A percentile compares a stretch with the other conserved stretches of the same genome.
These are phyloP conservation scores for Parietichytrium sp. DNA, from an alignment of 108 stramenopile genomes.

Conservation along the genomic window DNA sequence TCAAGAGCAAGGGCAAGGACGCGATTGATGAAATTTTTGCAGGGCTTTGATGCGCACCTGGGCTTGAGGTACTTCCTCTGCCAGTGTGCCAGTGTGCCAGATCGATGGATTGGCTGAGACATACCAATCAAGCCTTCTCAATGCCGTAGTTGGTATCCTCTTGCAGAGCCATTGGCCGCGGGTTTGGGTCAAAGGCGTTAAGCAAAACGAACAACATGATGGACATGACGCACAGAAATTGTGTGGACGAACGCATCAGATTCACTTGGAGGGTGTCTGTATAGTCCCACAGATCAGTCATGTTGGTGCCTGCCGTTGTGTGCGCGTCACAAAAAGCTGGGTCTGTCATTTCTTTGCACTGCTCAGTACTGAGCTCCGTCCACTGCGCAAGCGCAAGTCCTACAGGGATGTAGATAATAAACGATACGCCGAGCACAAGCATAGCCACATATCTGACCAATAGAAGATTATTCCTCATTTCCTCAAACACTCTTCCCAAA, in stretches of 20 bases:
- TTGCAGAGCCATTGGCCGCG: not conserved
- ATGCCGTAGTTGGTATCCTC: not conserved
- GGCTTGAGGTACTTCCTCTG: not conserved
- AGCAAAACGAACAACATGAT: not conserved
- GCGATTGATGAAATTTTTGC: not conserved
- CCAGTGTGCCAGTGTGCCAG: not conserved
- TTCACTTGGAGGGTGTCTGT: not conserved
- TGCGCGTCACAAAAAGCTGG: not conserved
- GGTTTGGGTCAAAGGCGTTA: not conserved
- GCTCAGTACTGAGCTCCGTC: not conserved
- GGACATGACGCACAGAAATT: not conserved
- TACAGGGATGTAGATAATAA: constrained; percentile 7
- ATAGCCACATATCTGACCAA: not conserved
- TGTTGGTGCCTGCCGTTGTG: too few species aligned
- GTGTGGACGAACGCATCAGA: not conserved
- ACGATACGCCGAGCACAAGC: not conserved
- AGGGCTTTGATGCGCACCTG: not conserved
- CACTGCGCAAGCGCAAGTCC: not conserved
- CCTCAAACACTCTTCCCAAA: too few species aligned
- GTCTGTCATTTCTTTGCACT: not conserved
- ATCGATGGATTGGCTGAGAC: constrained; percentile 2
- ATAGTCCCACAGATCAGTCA: not conserved
- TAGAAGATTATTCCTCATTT: too few species aligned
- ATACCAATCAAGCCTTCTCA: constrained; percentile 17
- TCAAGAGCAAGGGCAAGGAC: too few species aligned